Evolutionary conservation across 2,329 filamentous ascomycete genomes (phyloP).

Genomic region (Fusarium secorum): DNA sequence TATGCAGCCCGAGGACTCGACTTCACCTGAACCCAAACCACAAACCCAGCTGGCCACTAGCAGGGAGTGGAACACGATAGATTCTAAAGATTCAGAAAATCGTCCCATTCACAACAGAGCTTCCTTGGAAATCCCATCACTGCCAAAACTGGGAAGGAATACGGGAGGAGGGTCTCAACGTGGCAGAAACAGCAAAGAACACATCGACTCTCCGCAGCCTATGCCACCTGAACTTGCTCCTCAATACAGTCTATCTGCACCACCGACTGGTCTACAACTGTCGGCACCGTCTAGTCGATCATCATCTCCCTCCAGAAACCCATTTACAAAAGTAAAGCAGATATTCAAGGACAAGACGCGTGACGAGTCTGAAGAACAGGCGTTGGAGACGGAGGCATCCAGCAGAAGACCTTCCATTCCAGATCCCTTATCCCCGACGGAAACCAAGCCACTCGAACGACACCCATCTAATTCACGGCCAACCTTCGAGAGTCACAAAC

Average conservation of each 20-base stretch:
- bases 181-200: slow-evolving; percentile 51
- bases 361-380: slow-evolving; percentile 50
- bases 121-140: slow-evolving; percentile 33
- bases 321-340: slow-evolving; percentile 62
- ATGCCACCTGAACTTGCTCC: slow-evolving; percentile 62
- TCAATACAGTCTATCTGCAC: slow-evolving; percentile 60
- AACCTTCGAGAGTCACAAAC: slow-evolving; percentile 58
- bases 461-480: slow-evolving; percentile 42
- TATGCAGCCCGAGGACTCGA: slow-evolving; percentile 46
- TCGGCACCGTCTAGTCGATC: slow-evolving; percentile 70
- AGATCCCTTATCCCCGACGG: slow-evolving; percentile 38
- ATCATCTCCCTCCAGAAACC: slow-evolving; percentile 69
- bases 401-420: slow-evolving; percentile 39
- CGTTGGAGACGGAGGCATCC: slow-evolving; percentile 47
- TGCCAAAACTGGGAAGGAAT: slow-evolving; percentile 46
- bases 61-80: slow-evolving; percentile 49
- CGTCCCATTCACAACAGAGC: slow-evolving; percentile 37
- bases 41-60: slow-evolving; percentile 44
- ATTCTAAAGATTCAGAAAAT: slow-evolving; percentile 53
- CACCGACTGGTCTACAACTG: slow-evolving; percentile 67
- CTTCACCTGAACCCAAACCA: slow-evolving; percentile 44
- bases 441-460: slow-evolving; percentile 47
- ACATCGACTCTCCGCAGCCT: slow-evolving; percentile 56
- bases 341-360: slow-evolving; percentile 64
- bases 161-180: slow-evolving; percentile 60